Evolutionary conservation across 2,329 filamentous ascomycete genomes (phyloP).

Genomic region (Claviceps sp.): DNA sequence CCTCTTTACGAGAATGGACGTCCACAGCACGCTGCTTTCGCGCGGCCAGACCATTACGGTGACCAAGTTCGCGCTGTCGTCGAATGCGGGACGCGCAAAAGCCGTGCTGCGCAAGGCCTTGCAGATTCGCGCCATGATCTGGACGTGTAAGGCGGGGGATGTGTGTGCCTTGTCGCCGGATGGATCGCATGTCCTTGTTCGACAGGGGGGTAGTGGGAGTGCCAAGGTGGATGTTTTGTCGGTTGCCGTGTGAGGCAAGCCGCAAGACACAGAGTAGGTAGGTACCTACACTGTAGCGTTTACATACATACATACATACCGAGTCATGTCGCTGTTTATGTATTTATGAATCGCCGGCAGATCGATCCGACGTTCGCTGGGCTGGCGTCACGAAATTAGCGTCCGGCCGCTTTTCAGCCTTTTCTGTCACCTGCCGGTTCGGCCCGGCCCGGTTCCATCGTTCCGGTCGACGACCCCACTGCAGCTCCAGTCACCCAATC

Average conservation of each 20-base stretch:
- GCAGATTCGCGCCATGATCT: constrained; percentile 2
- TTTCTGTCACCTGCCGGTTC: too few relatives aligned
- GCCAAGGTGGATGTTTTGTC: constrained; percentile 2
- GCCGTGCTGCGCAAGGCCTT: constrained; percentile 1
- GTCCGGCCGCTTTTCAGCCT: too few relatives aligned
- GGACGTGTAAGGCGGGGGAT: constrained; percentile 1
- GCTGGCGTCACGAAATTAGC: too few relatives aligned
- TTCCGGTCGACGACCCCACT: too few relatives aligned
- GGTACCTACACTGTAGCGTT: too few relatives aligned
- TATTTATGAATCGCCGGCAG: too few relatives aligned
- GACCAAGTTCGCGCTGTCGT: constrained; percentile 4
- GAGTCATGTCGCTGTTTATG: too few relatives aligned
- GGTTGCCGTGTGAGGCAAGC: not conserved
- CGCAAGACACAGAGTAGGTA: too few relatives aligned
- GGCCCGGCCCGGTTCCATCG: too few relatives aligned
- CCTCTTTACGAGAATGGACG: constrained; percentile 3
- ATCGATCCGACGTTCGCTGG: too few relatives aligned
- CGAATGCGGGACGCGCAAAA: constrained; percentile 4
- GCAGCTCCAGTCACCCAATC: too few relatives aligned
- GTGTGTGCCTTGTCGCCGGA: constrained; percentile 3
- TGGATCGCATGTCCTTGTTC: constrained; percentile 4
- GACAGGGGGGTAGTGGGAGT: not conserved
- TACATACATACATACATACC: too few relatives aligned
- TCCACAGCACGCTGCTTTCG: not conserved
- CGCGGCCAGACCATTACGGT: constrained; percentile 3